phyloP scores from a whole-genome alignment of 2,329 filamentous ascomycete species.

The Torrubiella hemipterigena region DNA sequence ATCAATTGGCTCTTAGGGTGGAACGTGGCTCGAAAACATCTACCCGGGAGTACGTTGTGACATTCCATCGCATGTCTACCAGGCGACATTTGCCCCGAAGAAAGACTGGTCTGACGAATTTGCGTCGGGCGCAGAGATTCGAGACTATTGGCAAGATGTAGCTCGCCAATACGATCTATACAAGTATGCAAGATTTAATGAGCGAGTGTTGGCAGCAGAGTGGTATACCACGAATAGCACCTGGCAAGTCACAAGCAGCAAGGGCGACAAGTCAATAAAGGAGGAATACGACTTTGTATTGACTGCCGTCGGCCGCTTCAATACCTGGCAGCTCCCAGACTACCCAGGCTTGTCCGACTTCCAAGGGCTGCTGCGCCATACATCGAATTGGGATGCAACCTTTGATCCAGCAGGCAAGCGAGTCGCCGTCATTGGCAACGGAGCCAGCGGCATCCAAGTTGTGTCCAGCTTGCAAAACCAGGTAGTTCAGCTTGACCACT shows the following conservation, averaged over 20 bases:
- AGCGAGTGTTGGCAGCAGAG: slow-evolving; percentile 38
- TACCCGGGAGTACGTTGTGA: slow-evolving; percentile 59
- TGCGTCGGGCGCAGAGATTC: slow-evolving; percentile 54
- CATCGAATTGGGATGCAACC: slow-evolving; percentile 44
- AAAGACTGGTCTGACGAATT: slow-evolving; percentile 59
- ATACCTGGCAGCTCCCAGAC: slow-evolving; percentile 50
- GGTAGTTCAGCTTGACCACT: slow-evolving; percentile 46
- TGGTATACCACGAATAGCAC: slow-evolving; percentile 41
- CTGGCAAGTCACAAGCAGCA: slow-evolving; percentile 35
- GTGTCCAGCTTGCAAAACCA: slow-evolving; percentile 38
- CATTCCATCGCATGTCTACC: slow-evolving; percentile 58
- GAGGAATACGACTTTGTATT: slow-evolving; percentile 49
- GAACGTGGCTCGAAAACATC: slow-evolving; percentile 41
- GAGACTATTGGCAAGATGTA: slow-evolving; percentile 51
- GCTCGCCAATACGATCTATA: slow-evolving; percentile 55
- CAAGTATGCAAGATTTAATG: slow-evolving; percentile 39
- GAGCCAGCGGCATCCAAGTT: slow-evolving; percentile 41
- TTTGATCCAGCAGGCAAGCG: slow-evolving; percentile 36
- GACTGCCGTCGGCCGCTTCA: slow-evolving; percentile 53
- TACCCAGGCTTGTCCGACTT: slow-evolving; percentile 45
- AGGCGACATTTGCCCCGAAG: slow-evolving; percentile 56
- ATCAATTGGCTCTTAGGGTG: no score
- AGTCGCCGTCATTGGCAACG: slow-evolving; percentile 39
- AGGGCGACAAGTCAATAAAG: no score
- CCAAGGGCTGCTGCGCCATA: slow-evolving; percentile 44